These are phyloP conservation scores for Leishmania tropica DNA, from an alignment of 208 protist species.

Conservation along the genomic window DNA sequence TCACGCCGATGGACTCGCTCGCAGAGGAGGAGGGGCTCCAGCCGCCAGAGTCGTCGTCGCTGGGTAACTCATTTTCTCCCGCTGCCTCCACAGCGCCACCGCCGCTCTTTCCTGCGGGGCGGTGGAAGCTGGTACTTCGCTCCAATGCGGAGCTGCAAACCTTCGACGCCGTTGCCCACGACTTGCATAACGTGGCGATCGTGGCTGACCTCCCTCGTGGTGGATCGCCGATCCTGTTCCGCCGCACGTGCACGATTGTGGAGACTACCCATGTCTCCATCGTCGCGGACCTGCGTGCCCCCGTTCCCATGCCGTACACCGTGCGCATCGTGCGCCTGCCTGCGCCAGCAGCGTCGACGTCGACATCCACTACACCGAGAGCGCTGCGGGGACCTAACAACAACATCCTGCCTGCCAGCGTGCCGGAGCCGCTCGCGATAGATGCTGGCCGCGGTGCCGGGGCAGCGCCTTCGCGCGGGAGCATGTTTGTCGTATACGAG, in stretches of 20 bases:
- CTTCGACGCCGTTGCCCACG: conserved; percentile 54
- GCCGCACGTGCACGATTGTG: conserved; percentile 51
- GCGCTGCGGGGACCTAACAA: background rate
- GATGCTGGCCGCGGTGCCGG: background rate
- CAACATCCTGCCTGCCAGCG: background rate
- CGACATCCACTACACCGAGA: conserved; percentile 1
- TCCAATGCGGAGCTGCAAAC: conserved; percentile 52
- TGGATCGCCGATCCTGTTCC: conserved; percentile 57
- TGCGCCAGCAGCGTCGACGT: background rate
- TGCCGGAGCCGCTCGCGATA: background rate
- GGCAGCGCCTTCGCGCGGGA: background rate
- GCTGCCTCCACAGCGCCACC: background rate
- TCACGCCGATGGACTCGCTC: background rate
- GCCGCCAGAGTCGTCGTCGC: background rate
- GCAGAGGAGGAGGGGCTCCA: background rate
- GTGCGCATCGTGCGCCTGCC: conserved; percentile 37
- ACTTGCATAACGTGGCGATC: conserved; percentile 39
- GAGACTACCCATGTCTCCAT: conserved; percentile 68
- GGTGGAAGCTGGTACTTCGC: conserved; percentile 68
- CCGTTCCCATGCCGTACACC: conserved; percentile 52
- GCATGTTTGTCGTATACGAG: conserved; percentile 28
- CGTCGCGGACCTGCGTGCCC: conserved; percentile 38
- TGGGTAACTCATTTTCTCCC: background rate
- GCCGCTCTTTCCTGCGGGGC: conserved; percentile 37
- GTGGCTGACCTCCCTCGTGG: conserved; percentile 56